Evolutionary conservation across 306 rosid species (phyloP).

Genomic region (Begonia peltatifolia): DNA sequence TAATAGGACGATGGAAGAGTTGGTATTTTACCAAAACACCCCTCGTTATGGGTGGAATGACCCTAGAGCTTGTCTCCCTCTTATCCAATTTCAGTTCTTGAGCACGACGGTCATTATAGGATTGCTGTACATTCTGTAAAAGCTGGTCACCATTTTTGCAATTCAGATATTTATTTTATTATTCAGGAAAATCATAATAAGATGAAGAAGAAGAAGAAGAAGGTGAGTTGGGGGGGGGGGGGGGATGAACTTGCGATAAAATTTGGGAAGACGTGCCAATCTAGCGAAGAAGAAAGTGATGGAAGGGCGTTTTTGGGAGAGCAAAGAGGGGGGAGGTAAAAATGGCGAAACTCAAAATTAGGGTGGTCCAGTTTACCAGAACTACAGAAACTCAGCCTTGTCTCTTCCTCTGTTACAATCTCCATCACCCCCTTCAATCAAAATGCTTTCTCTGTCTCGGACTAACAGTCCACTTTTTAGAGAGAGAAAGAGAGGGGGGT

Average conservation of each 20-base stretch:
- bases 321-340: background rate
- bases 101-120: too few species aligned
- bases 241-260: too few species aligned
- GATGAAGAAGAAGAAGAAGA: too few species aligned
- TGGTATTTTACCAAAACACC: background rate
- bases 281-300: too few species aligned
- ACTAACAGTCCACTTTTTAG: background rate
- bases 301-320: slow-evolving; percentile 34
- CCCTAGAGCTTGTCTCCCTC: too few species aligned
- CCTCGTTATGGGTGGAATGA: background rate
- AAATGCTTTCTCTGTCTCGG: slow-evolving; percentile 2
- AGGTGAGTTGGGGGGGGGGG: too few species aligned
- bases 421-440: background rate
- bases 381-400: slow-evolving; percentile 43
- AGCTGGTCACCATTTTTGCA: too few species aligned
- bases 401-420: slow-evolving; percentile 57
- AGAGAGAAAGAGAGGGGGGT: background rate
- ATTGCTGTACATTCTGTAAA: too few species aligned
- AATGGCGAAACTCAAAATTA: slow-evolving; percentile 34
- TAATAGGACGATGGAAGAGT: background rate
- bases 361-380: slow-evolving; percentile 5
- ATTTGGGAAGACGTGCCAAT: background rate
- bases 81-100: too few species aligned
- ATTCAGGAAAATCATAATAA: too few species aligned
- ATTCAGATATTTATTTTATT: too few species aligned